A percentile compares a stretch with the other conserved stretches of the same genome.
phyloP scores from a whole-genome alignment of 2,329 filamentous ascomycete species.

The Cordyceps pruinosa region DNA sequence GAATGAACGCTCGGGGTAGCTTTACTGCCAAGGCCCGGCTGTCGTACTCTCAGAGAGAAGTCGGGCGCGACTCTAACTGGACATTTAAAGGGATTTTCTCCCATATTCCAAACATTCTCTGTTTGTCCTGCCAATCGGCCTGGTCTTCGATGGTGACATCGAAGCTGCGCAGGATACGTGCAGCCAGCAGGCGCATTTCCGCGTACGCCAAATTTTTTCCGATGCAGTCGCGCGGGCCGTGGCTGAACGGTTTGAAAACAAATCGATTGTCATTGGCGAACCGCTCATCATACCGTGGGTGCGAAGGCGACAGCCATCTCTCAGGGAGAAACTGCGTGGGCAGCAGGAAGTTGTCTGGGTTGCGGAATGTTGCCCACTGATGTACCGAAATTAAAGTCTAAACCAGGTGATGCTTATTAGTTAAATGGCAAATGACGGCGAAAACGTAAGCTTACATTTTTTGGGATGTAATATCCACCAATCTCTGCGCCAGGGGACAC shows the following conservation, averaged over 20 bases:
- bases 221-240: conserved; percentile 34
- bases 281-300: conserved; percentile 26
- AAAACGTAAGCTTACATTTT: conserved; percentile 22
- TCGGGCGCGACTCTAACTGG: neutral
- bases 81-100: conserved; percentile 17
- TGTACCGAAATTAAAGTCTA: conserved; percentile 27
- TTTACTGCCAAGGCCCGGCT: neutral
- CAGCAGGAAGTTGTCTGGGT: conserved; percentile 36
- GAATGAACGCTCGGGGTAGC: too few relatives aligned
- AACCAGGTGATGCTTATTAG: too few relatives aligned
- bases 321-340: conserved; percentile 41
- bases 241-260: conserved; percentile 31
- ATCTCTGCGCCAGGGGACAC: conserved; percentile 27
- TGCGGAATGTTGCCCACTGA: conserved; percentile 39
- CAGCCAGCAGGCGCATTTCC: conserved; percentile 41
- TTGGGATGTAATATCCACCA: conserved; percentile 28
- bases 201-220: conserved; percentile 36
- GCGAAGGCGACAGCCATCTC: conserved; percentile 29
- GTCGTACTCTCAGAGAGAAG: neutral
- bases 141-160: conserved; percentile 30
- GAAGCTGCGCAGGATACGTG: conserved; percentile 38
- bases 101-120: conserved; percentile 17
- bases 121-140: conserved; percentile 17
- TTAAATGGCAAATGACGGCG: neutral
- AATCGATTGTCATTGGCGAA: conserved; percentile 34